Evolutionary conservation across 441 rosid species (phyloP), one percentile per base, ranked within the genome.

Genomic region (Gossypium lobatum): DNA sequence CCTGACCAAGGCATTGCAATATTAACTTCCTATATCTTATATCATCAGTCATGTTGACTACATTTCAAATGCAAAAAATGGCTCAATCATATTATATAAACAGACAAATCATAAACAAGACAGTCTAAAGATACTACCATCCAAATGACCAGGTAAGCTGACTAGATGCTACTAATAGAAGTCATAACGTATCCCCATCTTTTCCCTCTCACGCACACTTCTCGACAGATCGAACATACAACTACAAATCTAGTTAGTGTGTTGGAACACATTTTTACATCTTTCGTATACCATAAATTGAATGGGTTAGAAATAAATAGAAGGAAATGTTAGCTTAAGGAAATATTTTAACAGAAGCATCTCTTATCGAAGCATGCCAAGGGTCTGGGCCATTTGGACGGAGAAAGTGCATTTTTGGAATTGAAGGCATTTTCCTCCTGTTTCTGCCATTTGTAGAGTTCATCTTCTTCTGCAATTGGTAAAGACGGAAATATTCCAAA

Each of bases 1-100:
- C 90, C 98, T 95, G 82, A 64, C 57, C 48, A 83, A 70, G 52
- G 73, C 42, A 83, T 45, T 50, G 18, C 65, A 73, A 16, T n/a
- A 74, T 54, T 73, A 48, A 73, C 55, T 78, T 23, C 39, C 34
- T 60, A 71, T 23, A 68, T 72, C 16, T 69, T 63, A 48, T 63
- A 26, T 8, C 62, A 65, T 23, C 13, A 25, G 64, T 59, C 59
- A 64, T 18, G 9, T 21, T 31, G 54, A 62, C 16, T 31, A 52
- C 39, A 55, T 17, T 39, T 48, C 26, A 66, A n/a, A 64, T 37
- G 13, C 34, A 55, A 53, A 70, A 48, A 34, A 34, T 25, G 23
- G 3, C 31, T 14, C 14, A 63, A 60, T 59, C 73, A 21, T 58
- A 37, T 46, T 31, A 46, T 37, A 62, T 17, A 58, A 46, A 69